Evolutionary conservation across 2,329 filamentous ascomycete genomes (phyloP), one percentile per base, ranked within the genome.

Genomic region (Stemphylium lycopersici): DNA sequence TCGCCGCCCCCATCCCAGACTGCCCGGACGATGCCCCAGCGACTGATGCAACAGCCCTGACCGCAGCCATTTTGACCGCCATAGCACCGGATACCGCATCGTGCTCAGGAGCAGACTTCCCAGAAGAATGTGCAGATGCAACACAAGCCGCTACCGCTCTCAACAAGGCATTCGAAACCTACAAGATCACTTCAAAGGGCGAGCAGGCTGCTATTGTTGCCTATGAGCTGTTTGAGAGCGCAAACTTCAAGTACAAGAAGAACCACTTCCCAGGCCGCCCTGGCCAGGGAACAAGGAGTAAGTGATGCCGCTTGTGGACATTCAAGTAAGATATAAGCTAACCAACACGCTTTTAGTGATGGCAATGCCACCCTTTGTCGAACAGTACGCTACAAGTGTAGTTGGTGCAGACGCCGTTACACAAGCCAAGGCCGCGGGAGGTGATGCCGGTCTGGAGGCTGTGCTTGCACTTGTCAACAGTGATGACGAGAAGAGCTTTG

Each of bases 151-250:
- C 84, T 0, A 78, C 81, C 1, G 79, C 76, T 59, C 80, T 93
- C 56, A 76, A 78, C 66, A 61, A 76, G 6, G 81, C 84, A 32
- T 87, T 92, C 72, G 52, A 67, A 15, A 74, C 79, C 10, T 88
- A 90, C 78, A 61, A 72, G 3, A 77, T 92, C 63, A 80, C 76
- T 42, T 72, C 73, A 31, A 75, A 77, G 18, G 82, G 80, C 18
- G 84, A 89, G 63, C 86, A 89, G 69, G 90, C 90, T 6, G 90
- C 87, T 18, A 74, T 93, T 13, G 69, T 95, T 38, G 80, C 87
- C 11, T 79, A 91, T 67, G 88, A 90, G 78, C 84, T 87, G 10
- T 87, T 87, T 69, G 91, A 96, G 77, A 86, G 84, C 1, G 85
- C 52, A 18, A 81, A 87, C 58, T 90, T 93, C 77, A 81, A 83